These are phyloP conservation scores for Pichia sp. DNA, from an alignment of 1,139 yeast genomes.

Conservation along the genomic window DNA sequence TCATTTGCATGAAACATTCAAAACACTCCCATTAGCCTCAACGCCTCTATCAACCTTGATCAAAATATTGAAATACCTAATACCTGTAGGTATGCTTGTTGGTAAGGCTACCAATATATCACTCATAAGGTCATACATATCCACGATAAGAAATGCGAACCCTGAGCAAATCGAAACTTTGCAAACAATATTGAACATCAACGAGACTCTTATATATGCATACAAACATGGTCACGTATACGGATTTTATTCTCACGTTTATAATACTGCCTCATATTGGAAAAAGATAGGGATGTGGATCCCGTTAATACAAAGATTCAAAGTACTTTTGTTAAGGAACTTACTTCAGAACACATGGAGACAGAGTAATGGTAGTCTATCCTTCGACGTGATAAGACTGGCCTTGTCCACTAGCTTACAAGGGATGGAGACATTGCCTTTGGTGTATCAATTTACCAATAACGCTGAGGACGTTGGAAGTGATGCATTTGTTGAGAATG, in stretches of 20 bases:
- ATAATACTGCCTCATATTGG: slow-evolving; percentile 32
- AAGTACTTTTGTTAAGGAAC: slow-evolving; percentile 41
- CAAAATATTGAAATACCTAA: slow-evolving; percentile 41
- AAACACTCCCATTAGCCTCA: slow-evolving; percentile 26
- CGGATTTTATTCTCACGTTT: slow-evolving; percentile 29
- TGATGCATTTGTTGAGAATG: slow-evolving; percentile 33
- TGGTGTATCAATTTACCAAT: slow-evolving; percentile 3
- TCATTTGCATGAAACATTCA: slow-evolving; percentile 60
- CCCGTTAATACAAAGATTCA: slow-evolving; percentile 34
- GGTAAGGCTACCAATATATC: slow-evolving; percentile 37
- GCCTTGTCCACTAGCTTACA: slow-evolving; percentile 17
- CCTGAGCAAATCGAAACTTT: too few relatives aligned
- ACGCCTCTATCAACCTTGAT: slow-evolving; percentile 32
- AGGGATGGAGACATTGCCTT: slow-evolving; percentile 2
- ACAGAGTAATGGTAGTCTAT: slow-evolving; percentile 9
- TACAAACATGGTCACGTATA: slow-evolving; percentile 37
- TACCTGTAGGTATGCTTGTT: slow-evolving; percentile 50
- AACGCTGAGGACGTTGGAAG: background rate
- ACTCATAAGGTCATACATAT: background rate
- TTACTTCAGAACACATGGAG: slow-evolving; percentile 29
- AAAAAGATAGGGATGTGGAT: slow-evolving; percentile 32
- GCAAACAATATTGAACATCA: slow-evolving; percentile 1
- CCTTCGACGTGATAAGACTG: slow-evolving; percentile 12
- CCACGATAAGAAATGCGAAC: too few relatives aligned
- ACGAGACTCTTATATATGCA: slow-evolving; percentile 28